Base-by-base conservation (phyloP, 495 filamentous ascomycete species). In the Hypoxylon subgilvum region DNA sequence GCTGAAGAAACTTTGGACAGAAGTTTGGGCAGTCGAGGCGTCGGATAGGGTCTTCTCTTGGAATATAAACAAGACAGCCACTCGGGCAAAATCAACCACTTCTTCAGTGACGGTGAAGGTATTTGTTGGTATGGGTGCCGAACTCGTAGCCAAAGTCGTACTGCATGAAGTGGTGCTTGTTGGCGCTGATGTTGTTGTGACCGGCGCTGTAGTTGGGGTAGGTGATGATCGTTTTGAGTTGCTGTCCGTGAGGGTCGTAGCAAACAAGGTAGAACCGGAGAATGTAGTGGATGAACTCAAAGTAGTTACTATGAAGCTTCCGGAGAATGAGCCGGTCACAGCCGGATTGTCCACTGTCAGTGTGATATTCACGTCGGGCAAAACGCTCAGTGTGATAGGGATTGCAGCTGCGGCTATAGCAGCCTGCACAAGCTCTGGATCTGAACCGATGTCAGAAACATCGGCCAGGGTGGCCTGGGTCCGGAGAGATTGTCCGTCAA, bases 41-140 rank as follows among this genome's bases (percentile, higher is more conserved):
- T 67, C 69, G 13, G 68, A 58, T 0, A 89, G 61, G 0, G 66
- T 68, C 19, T 80, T 73, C 47, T 83, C 71, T 46, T 88, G 86
- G 6, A 89, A 74, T 27, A 89, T 70, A 56, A 74, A 86, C 35
- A 91, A 71, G 4, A 91, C 79, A 0, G 76, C 78, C 7, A 86
- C 75, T 5, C 87, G 81, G 3, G 86, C 82, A 72, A 91, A 90
- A 67, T 90, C 87, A 1, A 87, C 68, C 2, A 78, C 74, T 17
- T 82, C 76, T 12, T 83, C 69, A 0, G 74, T 78, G 16, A 75
- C 68, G 2, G 40, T 59, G 22, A 81, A 79, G 9, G 58, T 59
- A 13, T 56, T 25, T 0, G 67, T 69, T 14, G 77, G 56, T 18
- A 68, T 52, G 48, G 54, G 16, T 13, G 61, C 30, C 2, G 61